Percentiles rank a stretch among this genome's conserved stretches.
phyloP scores from a whole-genome alignment of 2,329 filamentous ascomycete species.

The Pseudogymnoascus sp. region DNA sequence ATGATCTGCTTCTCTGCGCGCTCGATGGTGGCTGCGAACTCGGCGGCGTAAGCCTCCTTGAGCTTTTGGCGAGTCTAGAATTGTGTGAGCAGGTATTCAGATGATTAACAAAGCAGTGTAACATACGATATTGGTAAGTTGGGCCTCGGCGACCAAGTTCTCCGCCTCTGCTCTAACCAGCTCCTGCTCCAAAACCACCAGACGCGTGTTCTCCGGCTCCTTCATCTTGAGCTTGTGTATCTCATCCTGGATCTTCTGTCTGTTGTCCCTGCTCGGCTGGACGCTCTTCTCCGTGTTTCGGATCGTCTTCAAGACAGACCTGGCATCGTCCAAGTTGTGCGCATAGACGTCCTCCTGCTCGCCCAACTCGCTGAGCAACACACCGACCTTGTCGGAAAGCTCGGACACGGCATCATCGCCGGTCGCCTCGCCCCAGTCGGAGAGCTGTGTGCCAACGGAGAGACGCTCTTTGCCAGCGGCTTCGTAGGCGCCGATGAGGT shows the following conservation, averaged over 20 bases:
- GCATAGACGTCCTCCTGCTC: conserved; percentile 89
- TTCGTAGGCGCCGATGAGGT: conserved; percentile 77
- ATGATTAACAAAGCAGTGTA: not conserved
- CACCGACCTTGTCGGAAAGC: conserved; percentile 90
- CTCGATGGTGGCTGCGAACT: conserved; percentile 87
- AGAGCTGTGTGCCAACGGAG: conserved; percentile 80
- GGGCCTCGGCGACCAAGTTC: conserved; percentile 90
- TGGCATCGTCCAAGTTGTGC: conserved; percentile 76
- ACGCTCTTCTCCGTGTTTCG: conserved; percentile 93
- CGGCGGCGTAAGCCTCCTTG: conserved; percentile 85
- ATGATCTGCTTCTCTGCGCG: conserved; percentile 95
- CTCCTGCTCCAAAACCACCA: conserved; percentile 88
- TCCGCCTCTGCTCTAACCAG: conserved; percentile 92
- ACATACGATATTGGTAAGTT: conserved; percentile 85
- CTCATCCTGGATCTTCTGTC: conserved; percentile 82
- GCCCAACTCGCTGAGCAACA: conserved; percentile 83
- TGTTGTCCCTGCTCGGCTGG: conserved; percentile 81
- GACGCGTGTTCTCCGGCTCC: conserved; percentile 73
- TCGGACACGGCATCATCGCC: conserved; percentile 80
- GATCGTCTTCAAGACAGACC: conserved; percentile 77
- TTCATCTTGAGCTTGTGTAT: conserved; percentile 87
- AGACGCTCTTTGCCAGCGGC: conserved; percentile 75
- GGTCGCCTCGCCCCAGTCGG: conserved; percentile 92
- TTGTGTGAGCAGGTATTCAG: not conserved
- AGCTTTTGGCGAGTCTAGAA: conserved; percentile 82